A percentile compares a stretch with the other conserved stretches of the same genome.
Evolutionary conservation across 805 yeast species (phyloP).

Genomic region (Candida awuae): DNA sequence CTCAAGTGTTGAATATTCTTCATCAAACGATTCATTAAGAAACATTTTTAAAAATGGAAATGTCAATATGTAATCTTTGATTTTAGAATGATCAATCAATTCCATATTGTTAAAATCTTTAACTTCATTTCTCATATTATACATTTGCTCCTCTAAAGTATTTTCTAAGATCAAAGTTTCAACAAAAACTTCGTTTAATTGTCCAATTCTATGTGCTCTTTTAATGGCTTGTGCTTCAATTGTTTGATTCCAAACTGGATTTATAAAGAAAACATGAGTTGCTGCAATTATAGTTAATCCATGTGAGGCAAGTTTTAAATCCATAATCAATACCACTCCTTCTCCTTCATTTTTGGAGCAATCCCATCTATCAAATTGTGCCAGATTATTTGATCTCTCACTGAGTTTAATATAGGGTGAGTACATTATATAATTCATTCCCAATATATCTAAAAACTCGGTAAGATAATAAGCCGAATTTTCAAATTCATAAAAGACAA

Average conservation of each 20-base stretch:
- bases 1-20: constrained; percentile 11
- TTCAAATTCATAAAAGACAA: constrained; percentile 64
- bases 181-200: constrained; percentile 52
- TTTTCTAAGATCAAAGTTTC: constrained; percentile 56
- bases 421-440: constrained; percentile 54
- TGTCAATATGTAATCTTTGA: constrained; percentile 45
- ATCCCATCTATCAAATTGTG: constrained; percentile 39
- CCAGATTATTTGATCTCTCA: constrained; percentile 45
- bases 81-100: constrained; percentile 51
- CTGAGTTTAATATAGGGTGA: constrained; percentile 48
- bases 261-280: constrained; percentile 60
- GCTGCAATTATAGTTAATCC: constrained; percentile 64
- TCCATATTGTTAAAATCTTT: constrained; percentile 25
- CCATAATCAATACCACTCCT: constrained; percentile 57
- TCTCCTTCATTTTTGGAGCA: constrained; percentile 31
- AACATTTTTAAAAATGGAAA: constrained; percentile 39
- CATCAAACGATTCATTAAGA: constrained; percentile 29
- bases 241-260: constrained; percentile 63
- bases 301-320: constrained; percentile 57
- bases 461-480: constrained; percentile 63
- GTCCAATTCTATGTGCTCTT: constrained; percentile 73
- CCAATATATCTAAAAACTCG: constrained; percentile 54
- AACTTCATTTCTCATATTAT: constrained; percentile 28
- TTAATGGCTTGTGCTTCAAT: constrained; percentile 71
- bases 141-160: constrained; percentile 65